Percentiles rank a stretch among this genome's conserved stretches.
Evolutionary conservation across 768 basidiomycete species (phyloP).

Genomic region (Agrocybe chaxingu): DNA sequence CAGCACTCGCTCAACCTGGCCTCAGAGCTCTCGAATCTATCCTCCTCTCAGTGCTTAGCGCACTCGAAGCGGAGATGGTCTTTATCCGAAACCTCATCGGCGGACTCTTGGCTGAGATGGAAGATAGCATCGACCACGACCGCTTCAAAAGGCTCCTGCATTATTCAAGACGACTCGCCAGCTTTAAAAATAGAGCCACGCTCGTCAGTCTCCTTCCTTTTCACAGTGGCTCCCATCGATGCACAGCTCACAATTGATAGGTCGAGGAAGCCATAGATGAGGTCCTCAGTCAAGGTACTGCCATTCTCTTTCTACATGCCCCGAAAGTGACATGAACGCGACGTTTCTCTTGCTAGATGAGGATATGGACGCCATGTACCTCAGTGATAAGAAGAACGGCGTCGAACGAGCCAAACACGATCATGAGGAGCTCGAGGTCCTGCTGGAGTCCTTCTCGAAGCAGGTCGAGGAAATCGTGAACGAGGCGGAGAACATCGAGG

Average conservation of each 20-base stretch:
- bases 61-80: slow-evolving; percentile 94
- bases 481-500: slow-evolving; percentile 85
- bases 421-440: slow-evolving; percentile 89
- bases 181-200: slow-evolving; percentile 89
- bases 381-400: slow-evolving; percentile 77
- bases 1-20: slow-evolving; percentile 13
- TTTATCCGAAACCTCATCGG: slow-evolving; percentile 90
- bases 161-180: slow-evolving; percentile 83
- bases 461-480: slow-evolving; percentile 97
- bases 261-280: slow-evolving; percentile 91
- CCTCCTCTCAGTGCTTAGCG: slow-evolving; percentile 85
- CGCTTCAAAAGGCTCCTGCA: slow-evolving; percentile 89
- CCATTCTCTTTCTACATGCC: slow-evolving; percentile 2
- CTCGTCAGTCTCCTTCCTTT: slow-evolving; percentile 43
- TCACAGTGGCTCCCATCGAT: slow-evolving; percentile 1
- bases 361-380: slow-evolving; percentile 93
- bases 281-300: slow-evolving; percentile 79
- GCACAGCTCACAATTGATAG: slow-evolving; percentile 31
- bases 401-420: slow-evolving; percentile 62
- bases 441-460: slow-evolving; percentile 93
- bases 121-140: slow-evolving; percentile 94
- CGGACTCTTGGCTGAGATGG: slow-evolving; percentile 86
- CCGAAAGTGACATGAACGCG: too few species aligned
- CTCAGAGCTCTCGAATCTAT: slow-evolving; percentile 91
- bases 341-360: slow-evolving; percentile 58